Conservation (phyloP, 176 grass and related monocot species). For the Tillandsia leiboldiana region DNA sequence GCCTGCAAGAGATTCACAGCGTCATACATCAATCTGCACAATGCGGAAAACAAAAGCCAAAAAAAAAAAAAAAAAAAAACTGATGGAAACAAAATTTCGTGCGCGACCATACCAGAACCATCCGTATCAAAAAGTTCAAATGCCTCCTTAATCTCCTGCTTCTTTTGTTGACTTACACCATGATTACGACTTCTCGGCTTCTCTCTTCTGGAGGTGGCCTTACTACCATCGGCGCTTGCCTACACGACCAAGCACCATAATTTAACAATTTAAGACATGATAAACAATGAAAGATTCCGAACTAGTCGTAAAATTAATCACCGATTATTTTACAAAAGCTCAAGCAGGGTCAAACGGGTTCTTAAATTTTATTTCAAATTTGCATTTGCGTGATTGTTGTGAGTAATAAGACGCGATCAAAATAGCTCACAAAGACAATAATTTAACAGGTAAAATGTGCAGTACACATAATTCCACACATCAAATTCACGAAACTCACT, state of each 20-base stretch:
- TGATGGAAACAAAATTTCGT: neutral
- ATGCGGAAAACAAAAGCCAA: neutral
- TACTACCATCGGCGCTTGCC: slow-evolving; percentile 24
- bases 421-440: neutral
- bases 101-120: slow-evolving; percentile 44
- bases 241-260: neutral
- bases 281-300: slow-evolving; percentile 8
- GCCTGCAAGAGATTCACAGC: slow-evolving; percentile 24
- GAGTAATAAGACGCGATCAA: neutral
- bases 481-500: neutral
- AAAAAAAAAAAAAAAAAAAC: neutral
- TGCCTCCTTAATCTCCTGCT: slow-evolving; percentile 65
- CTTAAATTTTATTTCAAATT: neutral
- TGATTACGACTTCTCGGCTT: slow-evolving; percentile 15
- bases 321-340: neutral
- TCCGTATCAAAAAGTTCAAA: slow-evolving; percentile 82
- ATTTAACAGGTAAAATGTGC: neutral
- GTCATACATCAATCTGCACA: neutral
- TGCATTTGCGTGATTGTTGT: neutral
- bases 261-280: slow-evolving; percentile 6
- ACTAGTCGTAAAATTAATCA: neutral
- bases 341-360: neutral
- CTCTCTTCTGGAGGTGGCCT: slow-evolving; percentile 13
- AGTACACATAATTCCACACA: neutral
- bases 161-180: slow-evolving; percentile 38